Base-by-base conservation (phyloP, 495 filamentous ascomycete species). In the Talaromyces liani region DNA sequence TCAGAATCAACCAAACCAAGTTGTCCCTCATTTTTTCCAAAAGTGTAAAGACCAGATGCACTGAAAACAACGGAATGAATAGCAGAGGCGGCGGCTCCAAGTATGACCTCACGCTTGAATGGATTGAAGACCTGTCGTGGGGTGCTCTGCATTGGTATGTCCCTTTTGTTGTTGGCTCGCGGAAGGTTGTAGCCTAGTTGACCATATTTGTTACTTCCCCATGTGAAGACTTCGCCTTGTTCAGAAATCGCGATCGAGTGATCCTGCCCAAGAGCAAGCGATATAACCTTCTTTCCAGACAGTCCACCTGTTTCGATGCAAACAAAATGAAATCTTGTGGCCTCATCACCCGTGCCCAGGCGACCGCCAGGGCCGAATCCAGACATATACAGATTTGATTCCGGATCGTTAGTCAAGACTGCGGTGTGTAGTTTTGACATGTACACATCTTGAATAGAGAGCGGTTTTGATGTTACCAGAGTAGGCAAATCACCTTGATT, bases 1-100 rank as follows among this genome's bases (percentile, higher is more conserved):
- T 98, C 93, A 12, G 94, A 93, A 71, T 97, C 95, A 69, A 97
- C 89, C 51, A 98, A 79, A 4, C 94, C 95, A 55, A 98, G 83
- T 67, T 98, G 94, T 24, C 94, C 94, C 66, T 95, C 86, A 66
- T 98, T 98, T 73, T 94, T 96, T 20, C 94, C 94, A 80, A 95
- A 98, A 4, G 91, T 96, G 70, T 89, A 98, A 5, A 98, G 77
- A 24, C 92, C 91, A 2, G 85, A 82, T 2, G 80, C 78, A 4
- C 91, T 97, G 68, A 94, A 89, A 4, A 91, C 91, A 8, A 94
- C 92, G 0, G 92, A 97, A 72, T 98, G 94, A 18, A 95, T 87
- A 0, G 91, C 81, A 7, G 93, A 97, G n/a, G 93, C 93, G 3
- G 94, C 92, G 55, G 88, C 86, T 9, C 95, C 95, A 31, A 90